phyloP scores from a whole-genome alignment of 768 basidiomycete species.

The Boletus barrowsii region DNA sequence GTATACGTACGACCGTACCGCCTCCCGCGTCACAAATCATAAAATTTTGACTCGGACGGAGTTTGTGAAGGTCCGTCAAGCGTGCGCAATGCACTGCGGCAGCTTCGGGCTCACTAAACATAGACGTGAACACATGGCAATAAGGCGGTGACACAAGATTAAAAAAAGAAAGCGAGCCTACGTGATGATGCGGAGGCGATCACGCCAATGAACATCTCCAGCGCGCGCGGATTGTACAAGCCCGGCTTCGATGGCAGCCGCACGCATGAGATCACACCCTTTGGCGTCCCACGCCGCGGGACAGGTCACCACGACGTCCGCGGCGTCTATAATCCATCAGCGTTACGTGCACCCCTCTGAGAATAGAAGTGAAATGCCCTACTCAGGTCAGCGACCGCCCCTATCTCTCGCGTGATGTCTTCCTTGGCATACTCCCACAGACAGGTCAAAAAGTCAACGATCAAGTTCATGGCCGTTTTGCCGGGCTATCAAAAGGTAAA shows the following conservation, averaged over 20 bases:
- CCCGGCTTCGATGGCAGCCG: slow-evolving; percentile 77
- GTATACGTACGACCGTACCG: slow-evolving; percentile 60
- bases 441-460: slow-evolving; percentile 78
- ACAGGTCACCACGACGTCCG: slow-evolving; percentile 83
- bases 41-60: slow-evolving; percentile 80
- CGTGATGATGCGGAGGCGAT: slow-evolving; percentile 81
- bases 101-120: slow-evolving; percentile 65
- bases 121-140: slow-evolving; percentile 3
- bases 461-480: slow-evolving; percentile 74
- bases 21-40: slow-evolving; percentile 92
- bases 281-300: slow-evolving; percentile 90
- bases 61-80: slow-evolving; percentile 73
- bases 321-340: slow-evolving; percentile 52
- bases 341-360: neutral
- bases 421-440: slow-evolving; percentile 87
- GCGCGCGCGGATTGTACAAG: slow-evolving; percentile 70
- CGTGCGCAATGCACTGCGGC: slow-evolving; percentile 90
- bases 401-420: slow-evolving; percentile 84
- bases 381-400: slow-evolving; percentile 84
- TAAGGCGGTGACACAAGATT: neutral
- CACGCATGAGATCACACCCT: slow-evolving; percentile 83
- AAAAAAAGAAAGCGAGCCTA: slow-evolving; percentile 25
- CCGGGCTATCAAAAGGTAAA: slow-evolving; percentile 47
- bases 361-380: slow-evolving; percentile 20
- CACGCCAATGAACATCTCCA: slow-evolving; percentile 73